These are phyloP conservation scores for Debaryomyces singareniensis DNA, from an alignment of 1,139 yeast genomes.

Conservation along the genomic window DNA sequence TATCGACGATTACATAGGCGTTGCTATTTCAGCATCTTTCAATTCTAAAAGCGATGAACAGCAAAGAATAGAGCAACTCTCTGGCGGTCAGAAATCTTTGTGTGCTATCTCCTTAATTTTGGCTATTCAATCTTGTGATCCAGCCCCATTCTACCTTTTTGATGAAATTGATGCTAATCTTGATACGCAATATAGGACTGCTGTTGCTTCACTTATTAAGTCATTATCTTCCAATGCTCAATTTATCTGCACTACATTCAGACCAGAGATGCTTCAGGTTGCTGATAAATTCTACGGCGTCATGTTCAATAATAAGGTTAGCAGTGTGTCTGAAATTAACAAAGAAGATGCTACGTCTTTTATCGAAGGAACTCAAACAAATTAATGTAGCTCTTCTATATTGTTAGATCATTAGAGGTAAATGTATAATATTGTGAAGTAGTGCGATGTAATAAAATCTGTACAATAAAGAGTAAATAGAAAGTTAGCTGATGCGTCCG, in stretches of 20 bases:
- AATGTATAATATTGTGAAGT: too few relatives aligned
- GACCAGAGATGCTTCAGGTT: slow-evolving; percentile 85
- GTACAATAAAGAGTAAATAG: too few relatives aligned
- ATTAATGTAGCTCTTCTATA: slow-evolving; percentile 1
- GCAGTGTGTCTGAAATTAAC: slow-evolving; percentile 66
- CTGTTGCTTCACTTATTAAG: slow-evolving; percentile 76
- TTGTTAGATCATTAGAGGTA: too few relatives aligned
- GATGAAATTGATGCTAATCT: slow-evolving; percentile 96
- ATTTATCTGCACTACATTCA: slow-evolving; percentile 91
- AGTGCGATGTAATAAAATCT: too few relatives aligned
- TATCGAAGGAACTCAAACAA: slow-evolving; percentile 51
- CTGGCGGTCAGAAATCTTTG: slow-evolving; percentile 94
- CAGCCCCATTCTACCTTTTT: slow-evolving; percentile 93
- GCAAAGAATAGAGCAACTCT: slow-evolving; percentile 80
- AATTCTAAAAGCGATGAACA: slow-evolving; percentile 84
- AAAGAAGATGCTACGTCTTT: slow-evolving; percentile 73
- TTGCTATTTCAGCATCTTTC: slow-evolving; percentile 84
- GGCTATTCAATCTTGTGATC: slow-evolving; percentile 92
- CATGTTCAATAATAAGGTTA: slow-evolving; percentile 74
- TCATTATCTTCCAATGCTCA: slow-evolving; percentile 66
- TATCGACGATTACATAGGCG: slow-evolving; percentile 64
- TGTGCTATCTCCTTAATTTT: slow-evolving; percentile 91
- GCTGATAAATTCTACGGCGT: slow-evolving; percentile 90
- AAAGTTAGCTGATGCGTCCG: too few relatives aligned
- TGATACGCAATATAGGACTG: slow-evolving; percentile 85